Conservation (phyloP, 2,329 filamentous ascomycete species). For the Sporothrix euskadiensis region DNA sequence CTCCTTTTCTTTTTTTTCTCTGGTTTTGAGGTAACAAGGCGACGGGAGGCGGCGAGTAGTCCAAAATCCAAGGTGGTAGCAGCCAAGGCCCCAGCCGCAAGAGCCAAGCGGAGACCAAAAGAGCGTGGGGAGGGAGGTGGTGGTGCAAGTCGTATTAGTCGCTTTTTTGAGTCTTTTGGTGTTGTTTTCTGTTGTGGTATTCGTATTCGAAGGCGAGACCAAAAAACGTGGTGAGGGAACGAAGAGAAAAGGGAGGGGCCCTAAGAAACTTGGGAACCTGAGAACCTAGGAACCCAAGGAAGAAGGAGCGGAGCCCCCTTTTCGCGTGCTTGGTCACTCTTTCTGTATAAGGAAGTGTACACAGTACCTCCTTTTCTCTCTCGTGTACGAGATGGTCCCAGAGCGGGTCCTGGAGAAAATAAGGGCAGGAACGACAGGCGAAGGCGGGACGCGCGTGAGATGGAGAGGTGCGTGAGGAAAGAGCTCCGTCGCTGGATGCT, state of each 20-base stretch:
- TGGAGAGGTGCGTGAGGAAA: background rate
- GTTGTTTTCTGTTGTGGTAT: constrained; percentile 12
- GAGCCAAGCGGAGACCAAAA: background rate
- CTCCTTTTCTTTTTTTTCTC: background rate
- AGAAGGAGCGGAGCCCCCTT: constrained; percentile 9
- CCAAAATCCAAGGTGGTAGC: background rate
- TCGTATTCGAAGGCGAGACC: constrained; percentile 15
- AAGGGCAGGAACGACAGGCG: constrained; percentile 1
- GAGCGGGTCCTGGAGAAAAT: background rate
- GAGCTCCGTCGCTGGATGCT: background rate
- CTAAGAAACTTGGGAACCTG: background rate
- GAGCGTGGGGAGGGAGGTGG: background rate
- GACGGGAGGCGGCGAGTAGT: background rate
- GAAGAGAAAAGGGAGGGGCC: background rate
- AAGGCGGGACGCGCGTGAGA: background rate
- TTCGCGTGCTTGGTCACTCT: background rate
- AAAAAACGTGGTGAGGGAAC: background rate
- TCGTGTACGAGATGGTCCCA: background rate
- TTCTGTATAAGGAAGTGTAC: background rate
- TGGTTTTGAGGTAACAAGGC: constrained; percentile 17
- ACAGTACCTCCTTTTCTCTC: background rate
- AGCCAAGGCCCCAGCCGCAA: background rate
- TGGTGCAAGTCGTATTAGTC: constrained; percentile 18
- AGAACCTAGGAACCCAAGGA: background rate
- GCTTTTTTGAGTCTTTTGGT: background rate